Evolutionary conservation across 1,284 basidiomycete genomes (phyloP), one percentile per base, ranked within the genome.

Genomic region (Cerrena zonata): DNA sequence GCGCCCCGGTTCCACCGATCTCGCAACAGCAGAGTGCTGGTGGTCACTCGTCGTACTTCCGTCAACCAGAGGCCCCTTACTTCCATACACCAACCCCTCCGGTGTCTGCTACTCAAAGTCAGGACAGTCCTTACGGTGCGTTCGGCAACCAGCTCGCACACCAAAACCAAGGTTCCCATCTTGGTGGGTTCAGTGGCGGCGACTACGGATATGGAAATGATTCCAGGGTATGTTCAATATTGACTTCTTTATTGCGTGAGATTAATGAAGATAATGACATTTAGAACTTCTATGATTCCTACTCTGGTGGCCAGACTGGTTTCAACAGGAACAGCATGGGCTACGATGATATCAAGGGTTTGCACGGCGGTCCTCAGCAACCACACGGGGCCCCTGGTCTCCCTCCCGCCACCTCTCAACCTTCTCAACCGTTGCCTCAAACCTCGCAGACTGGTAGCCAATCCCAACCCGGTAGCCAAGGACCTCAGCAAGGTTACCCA

Each of bases 1-100:
- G 55, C 23, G 73, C 30, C 13, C 27, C 30, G 5, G 22, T 58
- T 56, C 5, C 58, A 61, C 19, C 75, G 74, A 51, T 57, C 63
- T 7, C 69, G 50, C 65, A 69, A 21, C 64, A 70, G 39, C 76
- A 72, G 48, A 75, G 75, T 51, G 45, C 64, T 22, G 58, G 56
- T 19, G 64, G 60, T 10, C 65, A 68, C 13, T 62, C 73, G 2
- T 71, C 72, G 1, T 88, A 86, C 60, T 86, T 85, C 73, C 76
- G 86, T 48, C 83, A 83, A 61, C 75, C 74, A 5, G 82, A 86
- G 27, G 65, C 72, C 5, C 82, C 82, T 3, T 89, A 87, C 65
- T 88, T 85, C 73, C 83, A 89, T 60, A 74, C 83, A 0, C 78
- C 84, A 5, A 88, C 86, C 2, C 86, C 86, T 23, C 86, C 86